phyloP scores from a whole-genome alignment of 2,329 filamentous ascomycete species.

The Hypoxylon rubiginosum region DNA sequence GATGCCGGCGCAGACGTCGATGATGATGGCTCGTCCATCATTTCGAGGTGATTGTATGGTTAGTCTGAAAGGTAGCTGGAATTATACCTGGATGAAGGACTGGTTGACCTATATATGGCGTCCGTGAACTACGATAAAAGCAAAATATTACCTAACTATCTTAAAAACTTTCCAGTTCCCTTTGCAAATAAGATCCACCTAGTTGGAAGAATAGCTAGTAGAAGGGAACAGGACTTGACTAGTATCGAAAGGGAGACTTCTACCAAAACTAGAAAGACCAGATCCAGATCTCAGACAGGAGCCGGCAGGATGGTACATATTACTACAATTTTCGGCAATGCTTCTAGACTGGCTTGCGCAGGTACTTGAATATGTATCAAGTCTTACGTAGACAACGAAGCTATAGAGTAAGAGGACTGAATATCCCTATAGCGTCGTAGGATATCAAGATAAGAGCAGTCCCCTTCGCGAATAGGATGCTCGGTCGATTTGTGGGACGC shows the following conservation, averaged over 20 bases:
- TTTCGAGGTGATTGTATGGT: conserved; percentile 10
- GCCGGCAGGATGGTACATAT: background rate
- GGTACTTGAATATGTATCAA: conserved; percentile 34
- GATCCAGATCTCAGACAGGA: background rate
- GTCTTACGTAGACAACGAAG: background rate
- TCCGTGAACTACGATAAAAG: conserved; percentile 2
- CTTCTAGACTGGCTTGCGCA: conserved; percentile 25
- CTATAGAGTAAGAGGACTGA: background rate
- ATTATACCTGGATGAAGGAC: background rate
- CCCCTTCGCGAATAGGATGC: background rate
- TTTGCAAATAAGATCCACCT: background rate
- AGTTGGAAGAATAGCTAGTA: background rate
- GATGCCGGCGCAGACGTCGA: conserved; percentile 27
- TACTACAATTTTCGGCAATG: background rate
- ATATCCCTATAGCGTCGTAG: conserved; percentile 1
- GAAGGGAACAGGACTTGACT: background rate
- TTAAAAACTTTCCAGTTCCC: background rate
- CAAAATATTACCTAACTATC: conserved; percentile 2
- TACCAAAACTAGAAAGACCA: background rate
- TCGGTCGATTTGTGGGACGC: conserved; percentile 4
- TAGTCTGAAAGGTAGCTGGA: background rate
- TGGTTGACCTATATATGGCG: background rate
- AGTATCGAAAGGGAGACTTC: background rate
- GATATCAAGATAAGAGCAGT: conserved; percentile 2
- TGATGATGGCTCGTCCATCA: conserved; percentile 34